Conservation (phyloP, 345 rosid genomes). For the Citrus reticulata region DNA sequence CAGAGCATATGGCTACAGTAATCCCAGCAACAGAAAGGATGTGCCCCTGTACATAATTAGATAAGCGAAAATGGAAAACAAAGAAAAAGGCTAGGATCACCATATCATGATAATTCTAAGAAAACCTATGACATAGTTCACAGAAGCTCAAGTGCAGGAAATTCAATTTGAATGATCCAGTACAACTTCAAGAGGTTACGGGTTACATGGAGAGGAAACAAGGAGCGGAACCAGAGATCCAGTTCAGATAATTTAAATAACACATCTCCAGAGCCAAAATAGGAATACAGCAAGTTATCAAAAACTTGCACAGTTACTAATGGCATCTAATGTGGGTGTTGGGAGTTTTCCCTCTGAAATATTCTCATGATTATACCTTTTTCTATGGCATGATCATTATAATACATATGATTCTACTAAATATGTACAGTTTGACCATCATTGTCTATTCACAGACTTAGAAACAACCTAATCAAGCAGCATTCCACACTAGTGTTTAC, state of each 20-base stretch:
- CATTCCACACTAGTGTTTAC: background rate
- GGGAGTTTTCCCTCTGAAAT: background rate
- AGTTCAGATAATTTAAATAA: background rate
- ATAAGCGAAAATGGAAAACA: constrained; percentile 7
- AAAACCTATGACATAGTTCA: background rate
- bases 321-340: background rate
- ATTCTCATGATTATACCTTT: background rate
- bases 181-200: background rate
- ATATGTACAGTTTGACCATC: background rate
- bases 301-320: background rate
- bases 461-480: background rate
- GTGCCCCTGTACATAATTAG: constrained; percentile 50
- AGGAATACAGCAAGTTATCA: background rate
- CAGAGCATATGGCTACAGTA: constrained; percentile 69
- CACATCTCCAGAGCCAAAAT: background rate
- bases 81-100: background rate
- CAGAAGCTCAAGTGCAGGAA: background rate
- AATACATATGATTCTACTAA: background rate
- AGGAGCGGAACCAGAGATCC: background rate
- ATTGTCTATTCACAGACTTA: background rate
- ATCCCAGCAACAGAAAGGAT: constrained; percentile 85
- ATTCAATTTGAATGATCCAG: background rate
- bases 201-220: background rate
- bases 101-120: background rate
- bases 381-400: background rate